Conservation (phyloP, 2,329 filamentous ascomycete genomes). For the Diaporthe velutina region DNA sequence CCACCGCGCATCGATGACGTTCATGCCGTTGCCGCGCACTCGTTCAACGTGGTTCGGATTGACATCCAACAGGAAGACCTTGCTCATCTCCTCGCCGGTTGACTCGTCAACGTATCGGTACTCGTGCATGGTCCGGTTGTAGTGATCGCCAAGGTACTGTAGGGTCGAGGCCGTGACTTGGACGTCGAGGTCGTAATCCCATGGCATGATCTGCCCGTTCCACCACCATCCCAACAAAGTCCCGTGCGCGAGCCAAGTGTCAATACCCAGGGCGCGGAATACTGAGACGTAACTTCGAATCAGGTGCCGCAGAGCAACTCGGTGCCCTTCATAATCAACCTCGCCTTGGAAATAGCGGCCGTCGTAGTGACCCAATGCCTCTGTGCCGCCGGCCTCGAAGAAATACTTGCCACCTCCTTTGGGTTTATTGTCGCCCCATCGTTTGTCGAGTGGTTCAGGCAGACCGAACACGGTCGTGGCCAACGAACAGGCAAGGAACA, state of each 20-base stretch:
- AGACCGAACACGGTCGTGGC: slow-evolving; percentile 29
- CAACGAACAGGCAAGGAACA: slow-evolving; percentile 27
- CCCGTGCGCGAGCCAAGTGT: slow-evolving; percentile 90
- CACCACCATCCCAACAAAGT: slow-evolving; percentile 92
- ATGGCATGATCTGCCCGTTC: slow-evolving; percentile 82
- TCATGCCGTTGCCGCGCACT: slow-evolving; percentile 74
- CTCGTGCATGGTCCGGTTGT: slow-evolving; percentile 77
- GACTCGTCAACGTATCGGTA: slow-evolving; percentile 64
- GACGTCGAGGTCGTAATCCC: slow-evolving; percentile 88
- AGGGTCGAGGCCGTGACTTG: slow-evolving; percentile 80
- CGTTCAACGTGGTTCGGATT: slow-evolving; percentile 78
- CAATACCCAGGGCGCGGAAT: slow-evolving; percentile 73
- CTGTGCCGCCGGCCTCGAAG: slow-evolving; percentile 71
- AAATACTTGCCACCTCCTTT: slow-evolving; percentile 69
- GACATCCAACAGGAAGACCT: slow-evolving; percentile 79
- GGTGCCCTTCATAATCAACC: slow-evolving; percentile 76
- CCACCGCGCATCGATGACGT: slow-evolving; percentile 88
- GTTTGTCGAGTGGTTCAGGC: background rate
- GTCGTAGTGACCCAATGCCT: slow-evolving; percentile 80
- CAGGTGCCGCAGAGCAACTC: slow-evolving; percentile 75
- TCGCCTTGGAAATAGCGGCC: slow-evolving; percentile 73
- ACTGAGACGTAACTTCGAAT: slow-evolving; percentile 82
- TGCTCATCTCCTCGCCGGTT: slow-evolving; percentile 53
- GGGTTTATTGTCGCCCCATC: background rate
- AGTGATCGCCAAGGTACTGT: slow-evolving; percentile 71